Percentiles rank a stretch among this genome's conserved stretches.
Conservation (phyloP, 2,329 filamentous ascomycete species). For the Aureobasidium leucospermi region DNA sequence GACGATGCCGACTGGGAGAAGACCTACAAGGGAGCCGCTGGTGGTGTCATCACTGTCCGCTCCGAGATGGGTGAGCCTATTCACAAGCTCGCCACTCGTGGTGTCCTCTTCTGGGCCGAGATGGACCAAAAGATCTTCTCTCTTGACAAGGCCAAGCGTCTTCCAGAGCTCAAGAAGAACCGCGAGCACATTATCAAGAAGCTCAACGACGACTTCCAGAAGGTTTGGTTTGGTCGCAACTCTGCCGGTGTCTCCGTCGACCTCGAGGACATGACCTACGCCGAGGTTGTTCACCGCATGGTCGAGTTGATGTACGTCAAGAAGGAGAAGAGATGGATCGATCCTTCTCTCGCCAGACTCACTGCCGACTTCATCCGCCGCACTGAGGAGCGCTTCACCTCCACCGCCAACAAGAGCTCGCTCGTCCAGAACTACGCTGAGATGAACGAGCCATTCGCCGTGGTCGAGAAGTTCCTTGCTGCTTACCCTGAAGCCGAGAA, state of each 20-base stretch:
- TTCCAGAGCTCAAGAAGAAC: constrained; percentile 80
- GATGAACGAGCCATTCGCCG: constrained; percentile 70
- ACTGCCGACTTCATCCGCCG: constrained; percentile 95
- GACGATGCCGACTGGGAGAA: constrained; percentile 83
- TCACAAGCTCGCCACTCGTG: constrained; percentile 94
- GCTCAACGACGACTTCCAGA: constrained; percentile 92
- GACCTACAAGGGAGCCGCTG: constrained; percentile 84
- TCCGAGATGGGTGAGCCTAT: constrained; percentile 99
- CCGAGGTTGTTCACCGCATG: constrained; percentile 77
- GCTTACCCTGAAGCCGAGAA: constrained; percentile 79
- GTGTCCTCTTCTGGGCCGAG: constrained; percentile 94
- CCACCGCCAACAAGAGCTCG: constrained; percentile 62
- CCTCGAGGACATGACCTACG: constrained; percentile 92
- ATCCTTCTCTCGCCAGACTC: constrained; percentile 70
- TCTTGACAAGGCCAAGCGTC: constrained; percentile 87
- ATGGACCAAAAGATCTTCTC: constrained; percentile 99
- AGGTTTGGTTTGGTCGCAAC: constrained; percentile 92
- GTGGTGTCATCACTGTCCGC: constrained; percentile 90
- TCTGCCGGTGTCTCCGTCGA: constrained; percentile 73
- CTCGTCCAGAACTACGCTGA: constrained; percentile 86
- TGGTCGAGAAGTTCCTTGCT: constrained; percentile 70
- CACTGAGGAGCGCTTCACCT: constrained; percentile 90
- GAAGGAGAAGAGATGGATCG: constrained; percentile 87
- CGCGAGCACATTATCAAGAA: constrained; percentile 90
- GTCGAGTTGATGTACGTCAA: constrained; percentile 87